Evolutionary conservation across 2,329 filamentous ascomycete genomes (phyloP).

Genomic region (Paecilomyces sp.): DNA sequence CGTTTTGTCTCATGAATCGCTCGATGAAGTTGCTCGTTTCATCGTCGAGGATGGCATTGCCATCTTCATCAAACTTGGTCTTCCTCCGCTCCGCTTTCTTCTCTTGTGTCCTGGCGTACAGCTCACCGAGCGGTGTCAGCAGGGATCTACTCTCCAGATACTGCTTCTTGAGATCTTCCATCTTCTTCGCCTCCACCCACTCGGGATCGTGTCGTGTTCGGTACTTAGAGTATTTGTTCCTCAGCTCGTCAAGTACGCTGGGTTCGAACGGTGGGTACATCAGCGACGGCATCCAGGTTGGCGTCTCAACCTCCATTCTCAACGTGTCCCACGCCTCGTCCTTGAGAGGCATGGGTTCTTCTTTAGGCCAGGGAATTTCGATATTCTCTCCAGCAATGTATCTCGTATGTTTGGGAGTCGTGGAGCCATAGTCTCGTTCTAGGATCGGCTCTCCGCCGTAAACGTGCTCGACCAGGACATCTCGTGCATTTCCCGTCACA

Average conservation of each 20-base stretch:
- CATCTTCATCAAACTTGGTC: slow-evolving; percentile 27
- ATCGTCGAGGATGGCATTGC: slow-evolving; percentile 26
- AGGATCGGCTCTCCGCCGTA: slow-evolving; percentile 45
- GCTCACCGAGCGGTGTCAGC: slow-evolving; percentile 42
- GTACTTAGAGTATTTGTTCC: slow-evolving; percentile 76
- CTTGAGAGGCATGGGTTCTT: slow-evolving; percentile 41
- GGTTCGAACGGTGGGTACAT: slow-evolving; percentile 70
- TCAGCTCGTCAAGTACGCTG: slow-evolving; percentile 74
- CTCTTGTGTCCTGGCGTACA: slow-evolving; percentile 27
- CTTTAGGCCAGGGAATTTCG: slow-evolving; percentile 68
- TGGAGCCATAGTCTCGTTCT: slow-evolving; percentile 43
- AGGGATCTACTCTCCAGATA: slow-evolving; percentile 38
- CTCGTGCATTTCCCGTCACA: slow-evolving; percentile 56
- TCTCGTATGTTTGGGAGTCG: slow-evolving; percentile 33
- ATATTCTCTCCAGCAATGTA: slow-evolving; percentile 65
- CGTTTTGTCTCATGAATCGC: slow-evolving; percentile 23
- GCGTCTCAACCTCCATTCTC: slow-evolving; percentile 66
- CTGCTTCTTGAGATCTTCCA: slow-evolving; percentile 46
- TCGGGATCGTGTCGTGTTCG: slow-evolving; percentile 70
- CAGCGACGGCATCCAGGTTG: slow-evolving; percentile 72
- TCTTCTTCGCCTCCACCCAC: slow-evolving; percentile 59
- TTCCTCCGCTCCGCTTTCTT: slow-evolving; percentile 29
- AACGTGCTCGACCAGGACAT: slow-evolving; percentile 71
- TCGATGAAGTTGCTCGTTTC: slow-evolving; percentile 30
- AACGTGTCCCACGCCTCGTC: slow-evolving; percentile 64